Evolutionary conservation across 805 yeast genomes (phyloP).

Genomic region (Barnettozyma sp.): DNA sequence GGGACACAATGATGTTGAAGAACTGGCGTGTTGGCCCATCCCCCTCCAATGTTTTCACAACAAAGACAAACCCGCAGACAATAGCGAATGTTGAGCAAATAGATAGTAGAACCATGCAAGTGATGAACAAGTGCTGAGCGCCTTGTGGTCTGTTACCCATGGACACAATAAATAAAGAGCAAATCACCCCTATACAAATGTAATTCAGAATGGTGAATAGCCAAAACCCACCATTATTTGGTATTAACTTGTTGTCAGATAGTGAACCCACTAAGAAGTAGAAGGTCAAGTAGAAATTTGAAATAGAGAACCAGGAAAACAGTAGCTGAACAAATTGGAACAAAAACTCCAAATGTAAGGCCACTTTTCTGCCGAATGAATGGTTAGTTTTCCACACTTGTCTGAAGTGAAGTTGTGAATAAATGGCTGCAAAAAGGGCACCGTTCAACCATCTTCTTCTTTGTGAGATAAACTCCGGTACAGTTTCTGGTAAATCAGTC

Average conservation of each 20-base stretch:
- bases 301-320: conserved; percentile 88
- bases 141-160: conserved; percentile 99
- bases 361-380: conserved; percentile 68
- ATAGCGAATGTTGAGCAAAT: conserved; percentile 78
- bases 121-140: conserved; percentile 69
- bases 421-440: conserved; percentile 93
- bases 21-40: conserved; percentile 41
- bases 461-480: conserved; percentile 92
- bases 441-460: conserved; percentile 99
- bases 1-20: conserved; percentile 73
- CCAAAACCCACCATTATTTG: conserved; percentile 72
- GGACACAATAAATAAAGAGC: conserved; percentile 85
- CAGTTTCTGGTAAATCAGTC: conserved; percentile 92
- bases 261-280: conserved; percentile 89
- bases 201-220: conserved; percentile 83
- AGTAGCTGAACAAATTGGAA: conserved; percentile 76
- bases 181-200: conserved; percentile 70
- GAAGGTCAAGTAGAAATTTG: conserved; percentile 88
- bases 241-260: conserved; percentile 41
- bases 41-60: conserved; percentile 43
- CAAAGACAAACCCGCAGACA: conserved; percentile 76
- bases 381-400: conserved; percentile 89
- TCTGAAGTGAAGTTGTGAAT: conserved; percentile 76
- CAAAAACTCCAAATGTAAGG: conserved; percentile 79
- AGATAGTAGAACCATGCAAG: conserved; percentile 65